Conservation (phyloP, 208 protist species). For the Trypanosoma lewisi region DNA sequence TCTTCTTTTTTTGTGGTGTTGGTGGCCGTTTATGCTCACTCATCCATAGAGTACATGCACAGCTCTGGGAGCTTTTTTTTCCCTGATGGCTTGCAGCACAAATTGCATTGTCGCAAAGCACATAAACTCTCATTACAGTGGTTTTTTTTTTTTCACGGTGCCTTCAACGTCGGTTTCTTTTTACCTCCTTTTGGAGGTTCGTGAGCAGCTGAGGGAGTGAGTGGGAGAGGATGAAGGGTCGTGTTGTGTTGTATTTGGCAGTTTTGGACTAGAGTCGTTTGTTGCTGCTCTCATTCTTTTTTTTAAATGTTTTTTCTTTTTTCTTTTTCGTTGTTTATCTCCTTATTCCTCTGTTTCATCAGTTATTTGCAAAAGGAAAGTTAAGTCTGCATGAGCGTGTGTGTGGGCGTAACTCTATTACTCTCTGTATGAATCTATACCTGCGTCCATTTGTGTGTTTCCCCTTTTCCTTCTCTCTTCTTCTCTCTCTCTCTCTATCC, state of each 20-base stretch:
- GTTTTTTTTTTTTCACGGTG: no score
- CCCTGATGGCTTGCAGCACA: background rate
- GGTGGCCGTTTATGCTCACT: background rate
- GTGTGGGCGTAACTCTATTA: background rate
- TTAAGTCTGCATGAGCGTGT: background rate
- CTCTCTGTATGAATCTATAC: no score
- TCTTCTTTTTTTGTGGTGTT: background rate
- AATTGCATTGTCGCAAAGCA: no score
- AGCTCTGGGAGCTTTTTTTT: background rate
- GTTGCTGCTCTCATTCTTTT: slow-evolving; percentile 16
- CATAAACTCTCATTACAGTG: no score
- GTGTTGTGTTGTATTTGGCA: background rate
- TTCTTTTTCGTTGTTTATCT: slow-evolving; percentile 10
- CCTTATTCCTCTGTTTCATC: slow-evolving; percentile 14
- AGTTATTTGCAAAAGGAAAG: background rate
- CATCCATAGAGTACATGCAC: background rate
- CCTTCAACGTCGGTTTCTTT: no score
- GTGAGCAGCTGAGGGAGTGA: no score
- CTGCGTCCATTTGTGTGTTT: background rate
- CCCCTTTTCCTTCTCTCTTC: slow-evolving; percentile 3
- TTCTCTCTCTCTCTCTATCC: background rate
- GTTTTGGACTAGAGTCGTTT: background rate
- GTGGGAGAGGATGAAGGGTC: no score
- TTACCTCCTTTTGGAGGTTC: no score
- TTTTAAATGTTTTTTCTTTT: slow-evolving; percentile 24